Percentiles rank a stretch among this genome's conserved stretches.
These are phyloP conservation scores for Vairimorpha ceranae DNA, from an alignment of 371 early-diverging fungal species.

Conservation along the genomic window DNA sequence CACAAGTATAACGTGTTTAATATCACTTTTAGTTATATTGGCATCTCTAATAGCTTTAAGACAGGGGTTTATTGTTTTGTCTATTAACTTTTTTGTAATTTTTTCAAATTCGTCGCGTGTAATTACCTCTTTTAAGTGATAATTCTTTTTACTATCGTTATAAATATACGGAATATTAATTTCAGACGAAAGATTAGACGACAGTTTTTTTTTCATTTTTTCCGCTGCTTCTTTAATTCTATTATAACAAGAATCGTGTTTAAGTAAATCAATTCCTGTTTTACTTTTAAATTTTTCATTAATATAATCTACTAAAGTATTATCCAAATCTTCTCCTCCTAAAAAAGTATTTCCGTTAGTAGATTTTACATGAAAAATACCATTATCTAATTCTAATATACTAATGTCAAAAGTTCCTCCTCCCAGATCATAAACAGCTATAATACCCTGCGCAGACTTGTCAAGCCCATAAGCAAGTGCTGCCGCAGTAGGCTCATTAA, in stretches of 20 bases:
- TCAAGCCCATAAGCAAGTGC: slow-evolving; percentile 94
- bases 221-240: slow-evolving; percentile 88
- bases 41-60: slow-evolving; percentile 91
- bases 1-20: slow-evolving; percentile 90
- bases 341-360: slow-evolving; percentile 77
- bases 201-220: slow-evolving; percentile 92
- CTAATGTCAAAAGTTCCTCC: slow-evolving; percentile 99
- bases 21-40: slow-evolving; percentile 69
- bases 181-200: slow-evolving; percentile 64
- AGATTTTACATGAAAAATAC: slow-evolving; percentile 81
- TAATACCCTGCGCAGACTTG: slow-evolving; percentile 79
- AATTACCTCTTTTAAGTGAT: slow-evolving; percentile 82
- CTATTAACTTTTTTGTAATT: slow-evolving; percentile 71
- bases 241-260: slow-evolving; percentile 64
- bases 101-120: slow-evolving; percentile 81
- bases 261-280: slow-evolving; percentile 66
- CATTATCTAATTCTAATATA: slow-evolving; percentile 86
- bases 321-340: slow-evolving; percentile 98
- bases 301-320: slow-evolving; percentile 68
- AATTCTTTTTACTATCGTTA: slow-evolving; percentile 78
- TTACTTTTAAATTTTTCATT: slow-evolving; percentile 72
- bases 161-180: slow-evolving; percentile 88
- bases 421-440: slow-evolving; percentile 97
- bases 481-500: slow-evolving; percentile 97
- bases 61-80: slow-evolving; percentile 82